These are phyloP conservation scores for Schrenkiella parvula DNA, from an alignment of 345 rosid genomes.

Conservation along the genomic window DNA sequence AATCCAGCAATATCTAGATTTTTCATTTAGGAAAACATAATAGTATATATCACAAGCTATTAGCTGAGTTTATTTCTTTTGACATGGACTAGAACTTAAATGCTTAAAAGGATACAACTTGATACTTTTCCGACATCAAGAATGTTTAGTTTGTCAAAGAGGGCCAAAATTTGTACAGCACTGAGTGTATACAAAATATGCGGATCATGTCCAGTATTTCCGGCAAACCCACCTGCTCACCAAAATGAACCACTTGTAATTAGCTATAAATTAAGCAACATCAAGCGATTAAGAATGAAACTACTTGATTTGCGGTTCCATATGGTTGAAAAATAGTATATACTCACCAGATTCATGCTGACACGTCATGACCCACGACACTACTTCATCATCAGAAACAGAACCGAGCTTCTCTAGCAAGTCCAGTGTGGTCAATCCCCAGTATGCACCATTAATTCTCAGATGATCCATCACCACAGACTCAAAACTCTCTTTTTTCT, in stretches of 20 bases:
- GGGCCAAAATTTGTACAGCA: constrained; percentile 78
- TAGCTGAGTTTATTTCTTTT: background rate
- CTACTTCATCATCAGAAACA: constrained; percentile 51
- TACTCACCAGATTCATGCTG: constrained; percentile 67
- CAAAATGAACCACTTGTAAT: background rate
- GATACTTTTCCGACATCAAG: constrained; percentile 66
- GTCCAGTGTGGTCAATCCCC: constrained; percentile 78
- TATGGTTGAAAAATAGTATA: background rate
- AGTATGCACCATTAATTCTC: constrained; percentile 81
- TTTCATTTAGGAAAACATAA: constrained; percentile 8
- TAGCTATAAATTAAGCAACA: background rate
- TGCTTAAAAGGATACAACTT: constrained; percentile 64
- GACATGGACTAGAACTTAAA: background rate
- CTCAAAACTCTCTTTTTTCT: constrained; percentile 78
- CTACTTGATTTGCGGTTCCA: background rate
- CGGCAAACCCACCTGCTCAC: constrained; percentile 85
- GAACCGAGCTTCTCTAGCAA: constrained; percentile 62
- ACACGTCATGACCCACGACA: constrained; percentile 71
- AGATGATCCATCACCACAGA: constrained; percentile 91
- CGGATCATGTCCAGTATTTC: constrained; percentile 83
- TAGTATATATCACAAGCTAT: background rate
- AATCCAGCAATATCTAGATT: constrained; percentile 57
- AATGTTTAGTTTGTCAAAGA: constrained; percentile 57
- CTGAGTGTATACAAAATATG: constrained; percentile 74
- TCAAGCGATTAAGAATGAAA: background rate